Evolutionary conservation across 2,329 filamentous ascomycete species (phyloP).

Genomic region (Thyridium curvatum): DNA sequence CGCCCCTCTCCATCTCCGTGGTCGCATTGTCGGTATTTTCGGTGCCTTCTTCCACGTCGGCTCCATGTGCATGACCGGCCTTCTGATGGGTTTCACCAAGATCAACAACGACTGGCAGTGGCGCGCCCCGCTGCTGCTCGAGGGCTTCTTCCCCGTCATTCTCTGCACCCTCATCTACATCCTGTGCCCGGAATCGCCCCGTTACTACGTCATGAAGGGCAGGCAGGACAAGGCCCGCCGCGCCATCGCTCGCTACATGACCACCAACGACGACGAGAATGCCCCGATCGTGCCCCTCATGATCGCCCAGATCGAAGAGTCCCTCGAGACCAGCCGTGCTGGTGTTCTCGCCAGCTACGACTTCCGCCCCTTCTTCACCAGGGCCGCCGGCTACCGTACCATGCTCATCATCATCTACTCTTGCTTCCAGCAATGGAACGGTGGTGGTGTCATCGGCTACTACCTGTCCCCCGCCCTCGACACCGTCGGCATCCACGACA

Average conservation of each 20-base stretch:
- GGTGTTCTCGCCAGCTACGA: slow-evolving; percentile 32
- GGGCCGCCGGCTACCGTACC: slow-evolving; percentile 32
- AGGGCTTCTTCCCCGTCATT: slow-evolving; percentile 38
- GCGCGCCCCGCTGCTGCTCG: slow-evolving; percentile 34
- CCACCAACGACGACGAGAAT: slow-evolving; percentile 28
- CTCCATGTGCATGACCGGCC: slow-evolving; percentile 31
- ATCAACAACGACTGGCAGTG: slow-evolving; percentile 29
- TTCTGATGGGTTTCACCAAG: slow-evolving; percentile 33
- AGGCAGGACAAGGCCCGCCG: slow-evolving; percentile 22
- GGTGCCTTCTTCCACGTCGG: slow-evolving; percentile 39
- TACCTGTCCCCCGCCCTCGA: slow-evolving; percentile 32
- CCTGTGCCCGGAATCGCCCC: slow-evolving; percentile 25
- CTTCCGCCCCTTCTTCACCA: slow-evolving; percentile 38
- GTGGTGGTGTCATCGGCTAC: slow-evolving; percentile 35
- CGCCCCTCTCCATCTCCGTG: slow-evolving; percentile 22
- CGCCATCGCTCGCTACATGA: slow-evolving; percentile 32
- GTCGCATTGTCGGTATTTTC: slow-evolving; percentile 38
- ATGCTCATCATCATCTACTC: slow-evolving; percentile 37
- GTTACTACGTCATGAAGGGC: slow-evolving; percentile 25
- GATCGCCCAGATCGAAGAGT: slow-evolving; percentile 35
- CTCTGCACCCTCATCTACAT: slow-evolving; percentile 35
- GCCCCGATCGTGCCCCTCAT: slow-evolving; percentile 34
- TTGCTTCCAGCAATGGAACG: slow-evolving; percentile 39
- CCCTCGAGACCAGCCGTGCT: slow-evolving; percentile 28
- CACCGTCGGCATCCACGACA: slow-evolving; percentile 30